Evolutionary conservation across 2,329 filamentous ascomycete species (phyloP).

Genomic region (Fusarium burgessii): DNA sequence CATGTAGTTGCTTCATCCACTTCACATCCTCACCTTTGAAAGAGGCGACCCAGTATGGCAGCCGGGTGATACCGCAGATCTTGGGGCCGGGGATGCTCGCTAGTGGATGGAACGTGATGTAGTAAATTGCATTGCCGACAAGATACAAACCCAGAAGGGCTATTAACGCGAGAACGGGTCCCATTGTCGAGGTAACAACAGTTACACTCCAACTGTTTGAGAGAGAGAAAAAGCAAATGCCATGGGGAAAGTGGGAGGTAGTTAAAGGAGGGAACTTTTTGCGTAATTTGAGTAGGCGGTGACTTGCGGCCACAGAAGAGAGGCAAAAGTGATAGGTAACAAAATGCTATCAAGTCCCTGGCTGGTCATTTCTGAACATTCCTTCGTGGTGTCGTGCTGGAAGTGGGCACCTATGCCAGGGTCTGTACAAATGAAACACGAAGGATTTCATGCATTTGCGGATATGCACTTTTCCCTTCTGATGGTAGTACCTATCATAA

Average conservation of each 20-base stretch:
- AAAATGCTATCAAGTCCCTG: not conserved
- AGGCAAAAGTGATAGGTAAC: not conserved
- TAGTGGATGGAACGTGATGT: slow-evolving; percentile 15
- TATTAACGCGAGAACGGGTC: not conserved
- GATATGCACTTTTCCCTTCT: too few species aligned
- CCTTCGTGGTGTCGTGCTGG: not conserved
- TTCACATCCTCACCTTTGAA: slow-evolving; percentile 12
- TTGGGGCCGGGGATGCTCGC: slow-evolving; percentile 22
- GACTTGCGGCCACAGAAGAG: not conserved
- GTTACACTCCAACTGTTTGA: not conserved
- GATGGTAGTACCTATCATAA: too few species aligned
- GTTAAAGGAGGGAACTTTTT: not conserved
- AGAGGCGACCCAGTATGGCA: slow-evolving; percentile 14
- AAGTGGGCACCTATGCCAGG: not conserved
- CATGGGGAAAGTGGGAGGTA: not conserved
- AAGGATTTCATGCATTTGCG: not conserved
- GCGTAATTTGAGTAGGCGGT: not conserved
- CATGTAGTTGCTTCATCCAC: slow-evolving; percentile 20
- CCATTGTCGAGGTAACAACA: not conserved
- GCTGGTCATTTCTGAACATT: not conserved
- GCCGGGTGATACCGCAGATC: slow-evolving; percentile 12
- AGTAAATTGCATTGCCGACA: not conserved
- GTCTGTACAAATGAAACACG: not conserved
- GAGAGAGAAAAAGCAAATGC: not conserved
- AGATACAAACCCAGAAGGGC: slow-evolving; percentile 5